These are phyloP conservation scores for Fusarium sp. DNA, from an alignment of 2,329 filamentous ascomycete genomes.

Conservation along the genomic window DNA sequence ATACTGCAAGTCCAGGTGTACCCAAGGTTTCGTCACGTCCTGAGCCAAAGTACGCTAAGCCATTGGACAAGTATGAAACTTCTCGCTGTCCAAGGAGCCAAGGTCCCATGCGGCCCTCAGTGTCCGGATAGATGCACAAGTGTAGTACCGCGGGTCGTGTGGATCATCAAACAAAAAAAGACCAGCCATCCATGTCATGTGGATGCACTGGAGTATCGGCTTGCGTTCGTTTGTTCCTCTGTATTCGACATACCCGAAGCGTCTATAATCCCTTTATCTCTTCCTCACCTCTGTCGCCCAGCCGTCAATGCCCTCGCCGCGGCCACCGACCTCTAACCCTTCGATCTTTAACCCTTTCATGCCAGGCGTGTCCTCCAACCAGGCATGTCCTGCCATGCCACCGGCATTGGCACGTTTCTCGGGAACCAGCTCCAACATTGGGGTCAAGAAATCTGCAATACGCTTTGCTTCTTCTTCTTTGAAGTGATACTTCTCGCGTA, in stretches of 20 bases:
- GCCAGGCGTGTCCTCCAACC: slow-evolving; percentile 85
- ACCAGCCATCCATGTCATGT: slow-evolving; percentile 19
- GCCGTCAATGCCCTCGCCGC: slow-evolving; percentile 92
- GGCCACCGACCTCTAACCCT: slow-evolving; percentile 79
- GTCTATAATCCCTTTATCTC: slow-evolving; percentile 61
- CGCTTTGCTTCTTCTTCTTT: slow-evolving; percentile 81
- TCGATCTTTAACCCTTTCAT: slow-evolving; percentile 85
- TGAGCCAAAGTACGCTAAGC: slow-evolving; percentile 10
- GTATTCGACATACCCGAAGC: slow-evolving; percentile 36
- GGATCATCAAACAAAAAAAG: slow-evolving; percentile 30
- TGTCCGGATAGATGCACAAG: slow-evolving; percentile 27
- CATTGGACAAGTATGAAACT: slow-evolving; percentile 9
- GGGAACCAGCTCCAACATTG: slow-evolving; percentile 90
- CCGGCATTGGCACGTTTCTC: slow-evolving; percentile 94
- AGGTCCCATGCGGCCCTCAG: slow-evolving; percentile 19
- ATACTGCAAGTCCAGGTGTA: not conserved
- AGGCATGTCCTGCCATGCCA: slow-evolving; percentile 88
- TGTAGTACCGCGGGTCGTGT: slow-evolving; percentile 17
- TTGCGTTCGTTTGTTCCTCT: slow-evolving; percentile 38
- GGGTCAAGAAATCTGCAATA: slow-evolving; percentile 83
- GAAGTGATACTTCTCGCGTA: slow-evolving; percentile 98
- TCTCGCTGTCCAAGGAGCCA: slow-evolving; percentile 25
- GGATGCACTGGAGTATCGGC: slow-evolving; percentile 26
- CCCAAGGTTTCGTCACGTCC: not conserved
- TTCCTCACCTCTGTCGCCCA: slow-evolving; percentile 92